These are phyloP conservation scores for Lineolata rhizophorae DNA, from an alignment of 495 filamentous ascomycete genomes.

Conservation along the genomic window DNA sequence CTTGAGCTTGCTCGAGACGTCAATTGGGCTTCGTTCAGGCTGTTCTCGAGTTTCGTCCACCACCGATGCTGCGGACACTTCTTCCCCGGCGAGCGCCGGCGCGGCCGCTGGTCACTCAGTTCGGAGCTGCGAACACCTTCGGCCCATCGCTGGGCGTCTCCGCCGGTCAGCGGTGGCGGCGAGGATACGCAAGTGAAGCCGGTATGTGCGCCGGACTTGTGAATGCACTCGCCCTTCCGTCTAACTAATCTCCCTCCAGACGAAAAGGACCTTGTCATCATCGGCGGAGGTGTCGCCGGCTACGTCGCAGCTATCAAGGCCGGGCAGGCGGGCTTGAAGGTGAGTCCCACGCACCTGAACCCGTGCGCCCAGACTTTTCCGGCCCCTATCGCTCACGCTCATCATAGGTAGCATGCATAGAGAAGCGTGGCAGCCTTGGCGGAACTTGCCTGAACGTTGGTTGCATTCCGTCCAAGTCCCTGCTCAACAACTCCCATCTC, in stretches of 20 bases:
- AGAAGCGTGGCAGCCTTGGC: conserved; percentile 88
- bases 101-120: too few relatives aligned
- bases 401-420: conserved; percentile 76
- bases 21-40: too few relatives aligned
- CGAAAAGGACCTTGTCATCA: conserved; percentile 80
- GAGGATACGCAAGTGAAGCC: conserved; percentile 57
- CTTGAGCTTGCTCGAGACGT: too few relatives aligned
- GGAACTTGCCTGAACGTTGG: conserved; percentile 98
- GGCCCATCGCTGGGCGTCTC: too few relatives aligned
- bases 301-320: conserved; percentile 99
- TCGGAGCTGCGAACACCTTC: too few relatives aligned
- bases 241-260: too few relatives aligned
- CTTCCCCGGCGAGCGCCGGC: too few relatives aligned
- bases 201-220: conserved; percentile 34
- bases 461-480: conserved; percentile 96
- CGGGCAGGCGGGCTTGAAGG: conserved; percentile 93
- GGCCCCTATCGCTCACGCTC: background rate
- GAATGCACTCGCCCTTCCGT: too few relatives aligned
- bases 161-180: too few relatives aligned
- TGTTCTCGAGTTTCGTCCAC: too few relatives aligned
- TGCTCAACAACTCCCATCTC: conserved; percentile 97
- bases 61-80: too few relatives aligned
- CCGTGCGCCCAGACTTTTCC: background rate
- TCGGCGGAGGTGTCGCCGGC: conserved; percentile 92
- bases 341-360: conserved; percentile 24